phyloP scores from a whole-genome alignment of 2,329 filamentous ascomycete species.

The Neophaeococcomyces mojaviensis region DNA sequence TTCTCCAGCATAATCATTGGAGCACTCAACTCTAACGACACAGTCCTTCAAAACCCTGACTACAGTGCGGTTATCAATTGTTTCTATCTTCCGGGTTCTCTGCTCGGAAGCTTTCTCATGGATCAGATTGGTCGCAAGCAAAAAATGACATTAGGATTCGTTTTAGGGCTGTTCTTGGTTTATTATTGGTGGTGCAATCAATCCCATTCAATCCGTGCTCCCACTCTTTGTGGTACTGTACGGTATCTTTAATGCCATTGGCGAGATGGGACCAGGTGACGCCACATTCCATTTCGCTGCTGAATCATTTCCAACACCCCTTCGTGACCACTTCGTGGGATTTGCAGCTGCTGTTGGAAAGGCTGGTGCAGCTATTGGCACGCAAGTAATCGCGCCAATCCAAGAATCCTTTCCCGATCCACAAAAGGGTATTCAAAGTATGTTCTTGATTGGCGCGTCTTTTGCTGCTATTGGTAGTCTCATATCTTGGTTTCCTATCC shows the following conservation, averaged over 20 bases:
- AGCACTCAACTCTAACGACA: conserved; percentile 32
- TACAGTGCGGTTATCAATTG: conserved; percentile 45
- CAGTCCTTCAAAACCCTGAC: no score
- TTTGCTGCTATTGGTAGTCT: conserved; percentile 43
- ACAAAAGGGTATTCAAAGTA: conserved; percentile 41
- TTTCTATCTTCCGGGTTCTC: conserved; percentile 44
- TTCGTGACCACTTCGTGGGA: conserved; percentile 45
- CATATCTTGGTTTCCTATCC: conserved; percentile 40
- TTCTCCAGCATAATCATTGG: conserved; percentile 48
- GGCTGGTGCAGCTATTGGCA: conserved; percentile 45
- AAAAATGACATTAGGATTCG: conserved; percentile 46
- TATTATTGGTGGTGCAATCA: conserved; percentile 42
- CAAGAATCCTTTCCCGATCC: conserved; percentile 37
- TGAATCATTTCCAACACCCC: conserved; percentile 45
- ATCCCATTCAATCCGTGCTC: conserved; percentile 39
- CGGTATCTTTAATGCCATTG: conserved; percentile 43
- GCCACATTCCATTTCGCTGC: conserved; percentile 32
- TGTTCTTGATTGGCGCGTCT: conserved; percentile 45
- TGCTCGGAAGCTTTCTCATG: conserved; percentile 42
- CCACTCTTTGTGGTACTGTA: conserved; percentile 47
- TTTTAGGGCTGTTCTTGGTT: conserved; percentile 43
- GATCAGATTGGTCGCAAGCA: conserved; percentile 44
- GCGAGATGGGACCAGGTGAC: conserved; percentile 46
- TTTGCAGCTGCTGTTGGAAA: conserved; percentile 43
- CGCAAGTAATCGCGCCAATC: conserved; percentile 46